Base-by-base conservation (phyloP, 306 rosid genomes). In the Pterocarpus macrocarpus region DNA sequence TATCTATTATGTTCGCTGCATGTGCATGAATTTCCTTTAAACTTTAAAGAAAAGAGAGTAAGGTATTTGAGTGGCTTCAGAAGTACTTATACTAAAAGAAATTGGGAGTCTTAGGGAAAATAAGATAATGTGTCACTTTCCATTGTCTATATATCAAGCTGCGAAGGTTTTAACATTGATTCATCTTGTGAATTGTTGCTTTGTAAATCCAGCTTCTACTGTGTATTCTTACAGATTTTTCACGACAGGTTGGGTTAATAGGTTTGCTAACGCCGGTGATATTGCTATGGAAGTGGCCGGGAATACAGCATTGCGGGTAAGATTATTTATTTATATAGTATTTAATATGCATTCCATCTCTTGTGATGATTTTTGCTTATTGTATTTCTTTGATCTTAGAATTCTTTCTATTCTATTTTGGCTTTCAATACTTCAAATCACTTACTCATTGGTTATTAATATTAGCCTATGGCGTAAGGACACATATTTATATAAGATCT, bases 191-290 rank as follows among this genome's bases (percentile, higher is more conserved):
- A 64, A 58, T 63, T 14, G 34, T 49, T 68, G 72, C 49, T 57
- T 65, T 52, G 41, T 61, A 61, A 39, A 82, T 69, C 10, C 41
- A 6, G 59, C 8, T 70, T 56, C 14, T n/a, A 62, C 77, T 15
- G 49, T 71, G 71, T 65, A 33, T 78, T 50, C 73, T 86, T 28
- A 58, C 14, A 14, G 43, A 34, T 76, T 77, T 38, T 38, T 50
- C 44, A 28, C 82, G 30, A 79, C 91, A 94, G 98, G 96, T 66
- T 94, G 98, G 98, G 94, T 94, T 75, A 94, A 94, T 75, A 94
- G 98, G 76, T 94, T 94, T 88, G 98, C 97, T 64, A 86, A 94
- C 78, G 94, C 95, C 49, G 97, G 93, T 73, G 98, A 94, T 83
- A 79, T 90, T 81, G 94, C 93, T 62, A 78, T 88, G 87, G 94